phyloP scores from a whole-genome alignment of 495 filamentous ascomycete species.

The Arthonia radiata region DNA sequence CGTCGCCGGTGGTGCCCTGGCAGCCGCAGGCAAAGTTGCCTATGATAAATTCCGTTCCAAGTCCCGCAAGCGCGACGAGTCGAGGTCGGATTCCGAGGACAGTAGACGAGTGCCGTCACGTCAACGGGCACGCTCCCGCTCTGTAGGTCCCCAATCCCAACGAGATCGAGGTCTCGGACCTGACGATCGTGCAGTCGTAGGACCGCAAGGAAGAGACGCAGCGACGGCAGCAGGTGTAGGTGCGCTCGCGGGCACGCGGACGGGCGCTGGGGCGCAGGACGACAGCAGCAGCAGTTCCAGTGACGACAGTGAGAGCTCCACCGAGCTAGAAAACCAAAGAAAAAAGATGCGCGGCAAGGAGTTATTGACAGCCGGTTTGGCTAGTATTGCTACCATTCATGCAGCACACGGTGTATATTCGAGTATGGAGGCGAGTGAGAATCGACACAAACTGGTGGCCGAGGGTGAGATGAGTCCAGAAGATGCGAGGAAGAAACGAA shows the following conservation, averaged over 20 bases:
- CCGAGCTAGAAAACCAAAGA: constrained; percentile 46
- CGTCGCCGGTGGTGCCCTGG: constrained; percentile 37
- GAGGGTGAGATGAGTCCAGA: constrained; percentile 51
- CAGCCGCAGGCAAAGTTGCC: constrained; percentile 58
- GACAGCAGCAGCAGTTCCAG: constrained; percentile 2
- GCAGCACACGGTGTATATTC: constrained; percentile 58
- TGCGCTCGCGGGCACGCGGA: constrained; percentile 2
- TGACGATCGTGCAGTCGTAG: constrained; percentile 1
- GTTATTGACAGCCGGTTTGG: constrained; percentile 58
- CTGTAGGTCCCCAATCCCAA: background rate
- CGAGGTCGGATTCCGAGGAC: constrained; percentile 24
- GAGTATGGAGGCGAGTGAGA: constrained; percentile 47
- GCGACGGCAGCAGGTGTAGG: constrained; percentile 2
- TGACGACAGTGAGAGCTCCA: constrained; percentile 43
- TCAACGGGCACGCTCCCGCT: constrained; percentile 6
- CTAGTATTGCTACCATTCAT: constrained; percentile 72
- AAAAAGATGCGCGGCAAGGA: constrained; percentile 71
- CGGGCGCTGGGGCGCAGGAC: background rate
- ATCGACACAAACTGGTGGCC: constrained; percentile 39
- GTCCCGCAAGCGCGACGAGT: constrained; percentile 29
- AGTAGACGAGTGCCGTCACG: constrained; percentile 30
- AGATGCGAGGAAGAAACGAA: constrained; percentile 48
- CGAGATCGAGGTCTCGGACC: background rate
- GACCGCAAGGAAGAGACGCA: constrained; percentile 3
- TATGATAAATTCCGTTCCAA: constrained; percentile 39